Conservation (phyloP, 345 rosid species). For the Gossypium turneri region DNA sequence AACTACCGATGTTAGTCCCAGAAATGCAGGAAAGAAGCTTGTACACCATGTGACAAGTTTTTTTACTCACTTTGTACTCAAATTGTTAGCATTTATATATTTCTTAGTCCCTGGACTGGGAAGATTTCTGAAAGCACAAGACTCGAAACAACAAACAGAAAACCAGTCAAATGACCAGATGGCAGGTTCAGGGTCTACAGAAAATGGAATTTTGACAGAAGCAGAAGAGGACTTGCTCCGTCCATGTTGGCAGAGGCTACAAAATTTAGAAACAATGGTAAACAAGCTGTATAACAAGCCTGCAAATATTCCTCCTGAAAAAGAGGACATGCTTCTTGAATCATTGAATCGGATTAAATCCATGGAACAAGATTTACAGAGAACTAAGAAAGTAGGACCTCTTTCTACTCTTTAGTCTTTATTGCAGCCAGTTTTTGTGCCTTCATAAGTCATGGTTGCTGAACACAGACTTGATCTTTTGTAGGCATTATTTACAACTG, state of each 20-base stretch:
- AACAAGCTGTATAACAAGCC: conserved; percentile 61
- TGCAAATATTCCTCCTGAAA: conserved; percentile 74
- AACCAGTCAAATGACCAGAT: conserved; percentile 34
- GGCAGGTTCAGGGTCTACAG: conserved; percentile 35
- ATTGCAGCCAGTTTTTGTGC: neutral
- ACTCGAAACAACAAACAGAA: conserved; percentile 29
- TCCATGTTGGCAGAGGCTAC: conserved; percentile 89
- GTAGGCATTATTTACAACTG: conserved; percentile 83
- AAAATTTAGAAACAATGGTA: conserved; percentile 63
- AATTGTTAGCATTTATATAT: conserved; percentile 47
- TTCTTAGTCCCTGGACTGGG: conserved; percentile 42
- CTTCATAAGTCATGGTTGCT: neutral
- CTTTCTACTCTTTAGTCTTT: neutral
- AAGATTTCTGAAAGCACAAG: conserved; percentile 33
- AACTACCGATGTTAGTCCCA: conserved; percentile 22
- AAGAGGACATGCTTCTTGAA: conserved; percentile 79
- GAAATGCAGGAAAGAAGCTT: conserved; percentile 32
- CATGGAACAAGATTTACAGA: conserved; percentile 83
- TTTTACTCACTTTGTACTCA: conserved; percentile 37
- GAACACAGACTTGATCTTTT: conserved; percentile 13
- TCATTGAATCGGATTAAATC: conserved; percentile 73
- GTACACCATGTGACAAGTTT: conserved; percentile 31
- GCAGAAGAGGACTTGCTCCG: conserved; percentile 44
- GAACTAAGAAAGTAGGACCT: conserved; percentile 66
- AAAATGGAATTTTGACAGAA: conserved; percentile 27